Evolutionary conservation across 208 protist genomes (phyloP).

Genomic region (Tritrichomonas musculus): DNA sequence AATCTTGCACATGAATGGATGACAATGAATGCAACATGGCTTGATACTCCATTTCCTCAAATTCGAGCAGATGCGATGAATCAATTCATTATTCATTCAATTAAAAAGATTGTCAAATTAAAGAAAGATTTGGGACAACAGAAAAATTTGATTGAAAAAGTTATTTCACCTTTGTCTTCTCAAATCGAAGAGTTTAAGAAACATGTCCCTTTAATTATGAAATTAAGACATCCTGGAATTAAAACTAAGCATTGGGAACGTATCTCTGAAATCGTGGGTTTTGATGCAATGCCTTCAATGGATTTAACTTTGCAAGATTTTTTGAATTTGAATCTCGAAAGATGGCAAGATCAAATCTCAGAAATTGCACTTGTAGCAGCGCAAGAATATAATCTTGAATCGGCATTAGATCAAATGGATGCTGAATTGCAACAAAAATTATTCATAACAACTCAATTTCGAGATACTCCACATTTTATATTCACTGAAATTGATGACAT

Average conservation of each 20-base stretch:
- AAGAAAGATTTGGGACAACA: background rate
- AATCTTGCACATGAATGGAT: slow-evolving; percentile 10
- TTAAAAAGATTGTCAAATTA: background rate
- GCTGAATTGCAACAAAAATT: background rate
- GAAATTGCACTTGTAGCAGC: background rate
- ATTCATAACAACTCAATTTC: background rate
- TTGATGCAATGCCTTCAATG: background rate
- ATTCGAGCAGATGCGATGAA: background rate
- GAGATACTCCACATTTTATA: background rate
- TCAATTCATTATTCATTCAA: background rate
- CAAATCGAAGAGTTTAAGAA: slow-evolving; percentile 33
- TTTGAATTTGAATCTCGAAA: background rate
- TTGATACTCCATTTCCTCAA: background rate
- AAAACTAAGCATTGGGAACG: background rate
- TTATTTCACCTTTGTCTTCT: background rate
- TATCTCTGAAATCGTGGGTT: background rate
- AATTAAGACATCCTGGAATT: slow-evolving; percentile 22
- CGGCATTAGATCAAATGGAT: slow-evolving; percentile 21
- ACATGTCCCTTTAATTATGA: background rate
- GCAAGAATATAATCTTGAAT: slow-evolving; percentile 31
- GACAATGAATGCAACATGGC: background rate
- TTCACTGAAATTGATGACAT: background rate
- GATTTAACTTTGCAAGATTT: background rate
- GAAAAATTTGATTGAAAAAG: background rate
- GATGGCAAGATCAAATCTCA: background rate